Base-by-base conservation (phyloP, 2,329 filamentous ascomycete species). In the Alternaria ethzedia region DNA sequence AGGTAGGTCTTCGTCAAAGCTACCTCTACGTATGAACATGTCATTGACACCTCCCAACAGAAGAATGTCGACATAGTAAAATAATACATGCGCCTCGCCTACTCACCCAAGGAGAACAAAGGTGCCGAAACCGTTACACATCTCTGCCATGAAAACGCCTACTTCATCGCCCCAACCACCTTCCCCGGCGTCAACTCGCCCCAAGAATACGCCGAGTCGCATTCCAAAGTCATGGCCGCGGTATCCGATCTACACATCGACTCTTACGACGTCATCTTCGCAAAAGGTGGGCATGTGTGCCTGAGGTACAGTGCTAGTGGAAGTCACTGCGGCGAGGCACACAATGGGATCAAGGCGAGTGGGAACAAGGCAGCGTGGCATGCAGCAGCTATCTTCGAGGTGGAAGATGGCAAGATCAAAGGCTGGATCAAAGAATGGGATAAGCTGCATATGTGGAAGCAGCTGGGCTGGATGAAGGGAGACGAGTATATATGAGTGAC, bases 351-450 rank as follows among this genome's bases (percentile, higher is more conserved):
- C 49, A 62, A 79, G 55, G 69, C 72, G 28, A 76, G 70, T 17
- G 63, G 65, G n/a, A 66, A 58, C 32, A 75, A 77, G 63, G 79
- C 79, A 25, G 69, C 67, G 3, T 81, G 79, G 79, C 73, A 72
- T 57, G 79, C 79, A 20, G 75, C 78, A 23, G 79, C 77, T n/a
- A 81, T 81, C 25, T 80, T 81, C 60, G 78, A 80, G 62, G 70
- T 80, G 15, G 68, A 75, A 32, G 69, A 76, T 30, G 78, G 76
- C 10, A 80, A 80, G 68, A 70, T 81, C 20, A 70, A 71, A 57
- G 75, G 76, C 25, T 80, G 78, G 65, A 78, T 73, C 17, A 81
- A 80, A 59, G 78, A 79, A 55, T 81, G 80, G 77, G 78, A 81
- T 64, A 72, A 67, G 60, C 43, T 64, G 61, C 58, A 68, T 25